Percentiles rank a stretch among this genome's conserved stretches.
phyloP scores from a whole-genome alignment of 1,139 yeast genomes.

The Lodderomyces pseudojiufengensis region DNA sequence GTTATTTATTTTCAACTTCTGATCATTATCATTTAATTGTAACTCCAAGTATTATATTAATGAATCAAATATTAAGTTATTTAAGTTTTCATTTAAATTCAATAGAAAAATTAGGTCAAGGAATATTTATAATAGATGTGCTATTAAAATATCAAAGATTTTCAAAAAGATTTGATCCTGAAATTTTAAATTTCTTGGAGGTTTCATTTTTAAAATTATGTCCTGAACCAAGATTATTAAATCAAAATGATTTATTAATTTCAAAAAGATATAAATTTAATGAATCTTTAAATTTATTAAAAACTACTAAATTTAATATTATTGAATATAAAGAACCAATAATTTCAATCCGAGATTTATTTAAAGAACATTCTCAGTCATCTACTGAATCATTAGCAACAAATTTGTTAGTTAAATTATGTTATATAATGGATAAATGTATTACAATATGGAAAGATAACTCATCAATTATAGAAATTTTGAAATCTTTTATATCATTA shows the following conservation, averaged over 20 bases:
- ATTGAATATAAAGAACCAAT: too few relatives aligned
- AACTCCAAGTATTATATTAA: constrained; percentile 74
- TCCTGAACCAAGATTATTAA: constrained; percentile 37
- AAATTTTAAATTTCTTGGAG: constrained; percentile 59
- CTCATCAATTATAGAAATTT: constrained; percentile 58
- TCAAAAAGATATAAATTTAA: neutral
- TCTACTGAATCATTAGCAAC: constrained; percentile 3
- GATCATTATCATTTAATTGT: constrained; percentile 92
- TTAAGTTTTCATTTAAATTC: constrained; percentile 28
- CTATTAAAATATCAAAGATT: constrained; percentile 70
- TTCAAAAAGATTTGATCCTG: constrained; percentile 82
- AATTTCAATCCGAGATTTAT: neutral
- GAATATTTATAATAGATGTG: constrained; percentile 63
- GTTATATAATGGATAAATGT: constrained; percentile 28
- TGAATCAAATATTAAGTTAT: constrained; percentile 60
- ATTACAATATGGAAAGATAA: constrained; percentile 59
- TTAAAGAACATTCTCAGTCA: constrained; percentile 2
- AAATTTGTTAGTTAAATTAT: constrained; percentile 18
- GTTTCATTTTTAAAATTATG: constrained; percentile 45
- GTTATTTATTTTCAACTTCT: constrained; percentile 83
- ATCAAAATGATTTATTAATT: constrained; percentile 1
- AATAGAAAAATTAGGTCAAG: constrained; percentile 37
- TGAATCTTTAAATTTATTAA: neutral
- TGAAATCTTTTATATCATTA: constrained; percentile 28
- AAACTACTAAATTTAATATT: constrained; percentile 2